Evolutionary conservation across 2,329 filamentous ascomycete genomes (phyloP), one percentile per base, ranked within the genome.

Genomic region (Penicillium sp.): DNA sequence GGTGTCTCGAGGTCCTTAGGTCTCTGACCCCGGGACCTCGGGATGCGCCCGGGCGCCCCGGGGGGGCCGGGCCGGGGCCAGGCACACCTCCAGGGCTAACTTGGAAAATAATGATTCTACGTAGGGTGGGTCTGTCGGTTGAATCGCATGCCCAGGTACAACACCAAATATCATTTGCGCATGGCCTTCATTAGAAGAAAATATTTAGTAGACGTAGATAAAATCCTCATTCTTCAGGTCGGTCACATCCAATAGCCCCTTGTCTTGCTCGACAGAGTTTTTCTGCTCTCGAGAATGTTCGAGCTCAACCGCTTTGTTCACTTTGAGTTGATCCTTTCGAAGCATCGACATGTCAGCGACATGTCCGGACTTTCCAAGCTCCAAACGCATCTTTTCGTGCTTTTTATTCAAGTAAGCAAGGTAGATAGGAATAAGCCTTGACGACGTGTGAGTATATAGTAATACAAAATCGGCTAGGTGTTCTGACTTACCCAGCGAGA

Each of bases 311-410:
- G 40, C 43, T 43, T 56, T 18, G 29, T 55, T 22, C n/a, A 52
- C 43, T 47, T 60, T 47, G 10, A 50, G 32, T 4, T 45, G 34
- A 43, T 50, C 50, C 34, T 69, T 71, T n/a, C 60, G 55, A 5
- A 72, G 34, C 71, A 73, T 73, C 14, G 69, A 72, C 56, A 72
- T 65, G 31, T 74, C 71, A 10, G 70, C 31, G 1, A 66, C 54
- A 3, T 55, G 54, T 0, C 65, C 69, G 0, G 62, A 66, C 40
- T 72, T 74, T 1, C 71, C 71, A 0, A 72, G 43, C 16, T 59
- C 62, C 14, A 67, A 57, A 11, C 71, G 61, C n/a, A 61, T 60
- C 42, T 64, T 65, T 2, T 67, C 67, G 22, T 74, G 69, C 7
- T 62, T 63, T 44, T 56, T 63, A 34, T 72, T 72, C 11, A 73